These are phyloP conservation scores for Diaporthe longicolla DNA, from an alignment of 2,329 filamentous ascomycete genomes.

Conservation along the genomic window DNA sequence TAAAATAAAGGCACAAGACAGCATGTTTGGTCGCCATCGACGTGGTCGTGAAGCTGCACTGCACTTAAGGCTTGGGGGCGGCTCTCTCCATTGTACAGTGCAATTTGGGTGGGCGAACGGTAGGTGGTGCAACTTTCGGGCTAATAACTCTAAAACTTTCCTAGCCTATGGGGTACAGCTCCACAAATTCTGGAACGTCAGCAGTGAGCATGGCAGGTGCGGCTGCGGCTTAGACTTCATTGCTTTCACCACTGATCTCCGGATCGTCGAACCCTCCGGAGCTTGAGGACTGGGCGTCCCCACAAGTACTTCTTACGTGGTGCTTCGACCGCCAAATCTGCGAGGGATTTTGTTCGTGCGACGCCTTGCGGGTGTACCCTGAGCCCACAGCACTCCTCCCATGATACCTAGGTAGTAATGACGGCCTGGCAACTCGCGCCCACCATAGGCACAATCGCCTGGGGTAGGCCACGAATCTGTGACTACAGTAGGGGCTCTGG, in stretches of 20 bases:
- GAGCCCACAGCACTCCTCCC: conserved; percentile 19
- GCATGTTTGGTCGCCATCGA: not conserved
- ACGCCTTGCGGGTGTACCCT: conserved; percentile 15
- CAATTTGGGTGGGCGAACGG: not conserved
- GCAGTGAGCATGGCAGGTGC: not conserved
- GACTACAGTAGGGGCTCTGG: not conserved
- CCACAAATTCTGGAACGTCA: conserved; percentile 25
- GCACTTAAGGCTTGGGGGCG: no score
- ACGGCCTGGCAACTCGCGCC: not conserved
- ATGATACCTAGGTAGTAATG: not conserved
- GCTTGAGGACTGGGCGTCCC: conserved; percentile 24
- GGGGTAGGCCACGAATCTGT: not conserved
- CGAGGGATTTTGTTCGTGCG: conserved; percentile 5
- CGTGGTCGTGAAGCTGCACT: not conserved
- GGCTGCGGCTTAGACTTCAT: conserved; percentile 9
- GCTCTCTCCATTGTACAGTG: not conserved
- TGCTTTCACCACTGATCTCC: conserved; percentile 10
- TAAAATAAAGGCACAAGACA: not conserved
- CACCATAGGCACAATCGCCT: not conserved
- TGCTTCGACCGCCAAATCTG: conserved; percentile 1
- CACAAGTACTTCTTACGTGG: not conserved
- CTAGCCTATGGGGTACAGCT: conserved; percentile 5
- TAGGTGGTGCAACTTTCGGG: conserved; percentile 21
- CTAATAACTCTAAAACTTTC: conserved; percentile 32
- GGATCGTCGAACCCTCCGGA: conserved; percentile 17